A percentile compares a stretch with the other conserved stretches of the same genome.
Conservation (phyloP, 1,284 basidiomycete genomes). For the Cryptococcus sp. region DNA sequence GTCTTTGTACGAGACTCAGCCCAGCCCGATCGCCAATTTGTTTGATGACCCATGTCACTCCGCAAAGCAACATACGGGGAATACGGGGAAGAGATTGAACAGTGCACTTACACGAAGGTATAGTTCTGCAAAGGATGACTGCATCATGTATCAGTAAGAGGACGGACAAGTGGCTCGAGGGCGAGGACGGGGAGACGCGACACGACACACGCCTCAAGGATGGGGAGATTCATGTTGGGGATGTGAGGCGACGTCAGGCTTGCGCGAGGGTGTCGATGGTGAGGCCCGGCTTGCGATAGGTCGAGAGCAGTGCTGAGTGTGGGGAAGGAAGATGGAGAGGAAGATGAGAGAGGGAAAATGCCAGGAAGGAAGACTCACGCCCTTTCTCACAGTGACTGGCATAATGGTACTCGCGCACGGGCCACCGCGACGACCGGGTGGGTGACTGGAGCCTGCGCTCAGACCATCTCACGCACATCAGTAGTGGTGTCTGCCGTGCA, state of each 20-base stretch:
- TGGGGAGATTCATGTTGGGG: neutral
- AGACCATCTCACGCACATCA: neutral
- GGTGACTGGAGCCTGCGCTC: too few relatives aligned
- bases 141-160: neutral
- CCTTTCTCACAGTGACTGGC: too few relatives aligned
- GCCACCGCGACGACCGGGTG: neutral
- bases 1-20: too few relatives aligned
- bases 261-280: neutral
- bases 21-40: too few relatives aligned
- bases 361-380: neutral
- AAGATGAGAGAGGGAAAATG: neutral
- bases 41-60: too few relatives aligned
- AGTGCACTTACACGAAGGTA: constrained; percentile 8
- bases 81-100: neutral
- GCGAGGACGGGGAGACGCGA: too few relatives aligned
- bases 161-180: too few relatives aligned
- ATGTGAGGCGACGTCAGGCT: neutral
- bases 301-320: too few relatives aligned
- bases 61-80: neutral
- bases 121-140: constrained; percentile 10
- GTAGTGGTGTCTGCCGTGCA: too few relatives aligned
- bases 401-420: neutral
- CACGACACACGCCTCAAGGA: constrained; percentile 6
- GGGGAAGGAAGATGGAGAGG: neutral
- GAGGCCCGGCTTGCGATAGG: too few relatives aligned